Evolutionary conservation across 148 eudicot species (phyloP).

Genomic region (Fallopia convolvulus): DNA sequence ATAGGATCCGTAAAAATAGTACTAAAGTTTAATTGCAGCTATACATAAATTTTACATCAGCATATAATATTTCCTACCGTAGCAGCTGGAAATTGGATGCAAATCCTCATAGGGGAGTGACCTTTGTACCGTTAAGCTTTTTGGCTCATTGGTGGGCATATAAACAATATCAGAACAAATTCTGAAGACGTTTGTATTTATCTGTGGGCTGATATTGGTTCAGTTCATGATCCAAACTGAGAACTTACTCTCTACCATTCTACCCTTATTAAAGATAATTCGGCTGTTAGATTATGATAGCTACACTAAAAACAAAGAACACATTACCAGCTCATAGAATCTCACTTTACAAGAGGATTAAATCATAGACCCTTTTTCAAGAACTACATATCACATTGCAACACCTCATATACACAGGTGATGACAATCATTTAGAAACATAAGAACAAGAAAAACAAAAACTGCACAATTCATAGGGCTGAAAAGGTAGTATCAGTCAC

Average conservation of each 20-base stretch:
- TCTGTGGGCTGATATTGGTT: neutral
- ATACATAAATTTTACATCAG: neutral
- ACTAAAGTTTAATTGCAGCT: too few relatives aligned
- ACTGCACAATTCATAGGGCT: neutral
- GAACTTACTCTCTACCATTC: neutral
- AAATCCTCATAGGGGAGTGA: neutral
- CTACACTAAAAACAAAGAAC: neutral
- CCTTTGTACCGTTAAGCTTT: neutral
- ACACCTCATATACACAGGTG: neutral
- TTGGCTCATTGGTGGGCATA: neutral
- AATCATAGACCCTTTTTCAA: neutral
- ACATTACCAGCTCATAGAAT: neutral
- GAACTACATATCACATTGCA: neutral
- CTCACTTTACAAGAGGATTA: neutral
- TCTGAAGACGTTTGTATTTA: neutral
- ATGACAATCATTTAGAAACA: neutral
- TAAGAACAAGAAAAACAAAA: neutral
- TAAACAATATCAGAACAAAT: neutral
- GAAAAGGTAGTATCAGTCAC: conserved; percentile 51
- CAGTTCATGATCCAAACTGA: neutral
- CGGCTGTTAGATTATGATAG: neutral
- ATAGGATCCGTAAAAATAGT: too few relatives aligned
- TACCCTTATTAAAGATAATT: neutral
- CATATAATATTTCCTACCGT: neutral
- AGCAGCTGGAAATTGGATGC: neutral